Evolutionary conservation across 495 filamentous ascomycete genomes (phyloP).

Genomic region (Tuber aestivum): DNA sequence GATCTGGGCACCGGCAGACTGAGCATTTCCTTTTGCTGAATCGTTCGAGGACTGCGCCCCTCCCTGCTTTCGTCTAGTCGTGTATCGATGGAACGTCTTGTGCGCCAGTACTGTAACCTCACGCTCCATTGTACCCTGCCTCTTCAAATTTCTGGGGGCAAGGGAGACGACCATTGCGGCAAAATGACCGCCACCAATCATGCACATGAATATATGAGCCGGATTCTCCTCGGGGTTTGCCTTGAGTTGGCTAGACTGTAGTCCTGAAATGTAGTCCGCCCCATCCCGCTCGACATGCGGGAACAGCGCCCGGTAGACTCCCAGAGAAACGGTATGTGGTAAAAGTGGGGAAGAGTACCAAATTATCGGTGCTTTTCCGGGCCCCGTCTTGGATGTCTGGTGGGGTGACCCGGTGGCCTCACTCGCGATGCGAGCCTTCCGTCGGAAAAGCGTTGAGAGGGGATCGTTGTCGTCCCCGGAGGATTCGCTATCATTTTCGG

Average conservation of each 20-base stretch:
- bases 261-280: slow-evolving; percentile 63
- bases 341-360: slow-evolving; percentile 77
- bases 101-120: slow-evolving; percentile 83
- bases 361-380: slow-evolving; percentile 67
- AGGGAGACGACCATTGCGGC: slow-evolving; percentile 91
- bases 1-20: slow-evolving; percentile 85
- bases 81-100: slow-evolving; percentile 97
- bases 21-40: slow-evolving; percentile 78
- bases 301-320: slow-evolving; percentile 81
- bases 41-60: slow-evolving; percentile 91
- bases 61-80: slow-evolving; percentile 90
- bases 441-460: slow-evolving; percentile 26
- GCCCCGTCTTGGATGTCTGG: slow-evolving; percentile 48
- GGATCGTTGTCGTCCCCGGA: slow-evolving; percentile 30
- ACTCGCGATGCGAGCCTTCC: slow-evolving; percentile 34
- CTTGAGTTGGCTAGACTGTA: slow-evolving; percentile 50
- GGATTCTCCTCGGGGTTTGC: slow-evolving; percentile 39
- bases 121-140: slow-evolving; percentile 53
- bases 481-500: slow-evolving; percentile 49
- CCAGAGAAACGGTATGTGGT: slow-evolving; percentile 71
- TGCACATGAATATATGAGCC: slow-evolving; percentile 89
- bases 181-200: slow-evolving; percentile 97
- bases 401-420: slow-evolving; percentile 50
- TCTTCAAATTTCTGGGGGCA: slow-evolving; percentile 69
- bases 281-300: slow-evolving; percentile 61